Evolutionary conservation across 495 filamentous ascomycete species (phyloP), one percentile per base, ranked within the genome.

Genomic region (Platismatia glauca): DNA sequence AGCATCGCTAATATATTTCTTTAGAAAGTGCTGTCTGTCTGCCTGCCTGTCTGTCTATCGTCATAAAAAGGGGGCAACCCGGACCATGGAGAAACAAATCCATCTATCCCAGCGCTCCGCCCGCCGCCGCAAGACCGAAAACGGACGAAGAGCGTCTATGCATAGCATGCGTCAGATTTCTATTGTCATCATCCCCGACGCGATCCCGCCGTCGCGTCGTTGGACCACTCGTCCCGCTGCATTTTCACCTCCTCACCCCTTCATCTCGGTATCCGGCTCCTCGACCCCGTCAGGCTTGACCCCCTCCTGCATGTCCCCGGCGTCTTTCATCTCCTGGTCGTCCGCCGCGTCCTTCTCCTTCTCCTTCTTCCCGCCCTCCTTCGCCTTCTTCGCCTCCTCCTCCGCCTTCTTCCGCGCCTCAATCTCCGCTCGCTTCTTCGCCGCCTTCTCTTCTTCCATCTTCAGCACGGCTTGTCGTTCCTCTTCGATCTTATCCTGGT

Each of bases 401-500:
- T 81, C 78, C 9, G 76, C 78, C 64, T 76, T 77, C 71, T 81
- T 81, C 78, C 80, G 81, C 60, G 81, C 77, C 35, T 86, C 89
- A 68, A 89, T 79, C 71, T 88, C 87, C 58, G 84, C 85, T 58
- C 85, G 85, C 79, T 92, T 93, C 74, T 86, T 86, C 9, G 90
- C 88, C 62, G 85, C 85, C 60, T 87, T 88, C 70, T 95, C 91
- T 68, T 97, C 90, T 64, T 90, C 81, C 48, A 80, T 84, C 69
- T 89, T 85, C 69, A 83, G 83, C 31, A 88, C 70, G 12, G 86
- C 88, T 70, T 91, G 84, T 46, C 91, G 88, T 76, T 97, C 92
- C 62, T 86, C 87, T 71, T 97, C 91, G 62, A 88, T 77, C 80
- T 95, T 96, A 75, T 98, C 94, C 71, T 89, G 88, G 83, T 96